phyloP scores from a whole-genome alignment of 441 rosid genomes.

The Raphanus hybrid region DNA sequence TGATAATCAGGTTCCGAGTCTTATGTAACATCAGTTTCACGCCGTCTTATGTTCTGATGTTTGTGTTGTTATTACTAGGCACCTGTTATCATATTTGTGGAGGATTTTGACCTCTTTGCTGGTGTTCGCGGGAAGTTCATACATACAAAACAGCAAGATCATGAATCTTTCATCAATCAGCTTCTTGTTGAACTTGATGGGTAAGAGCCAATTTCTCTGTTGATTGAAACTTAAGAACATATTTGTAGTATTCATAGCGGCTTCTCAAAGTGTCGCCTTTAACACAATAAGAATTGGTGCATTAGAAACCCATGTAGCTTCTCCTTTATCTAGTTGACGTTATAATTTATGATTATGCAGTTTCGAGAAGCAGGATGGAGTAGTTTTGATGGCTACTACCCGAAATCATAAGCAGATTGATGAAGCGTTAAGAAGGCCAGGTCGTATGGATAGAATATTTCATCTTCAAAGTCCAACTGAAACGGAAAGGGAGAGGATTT shows the following conservation, averaged over 20 bases:
- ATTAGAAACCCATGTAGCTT: conserved; percentile 19
- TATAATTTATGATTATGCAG: conserved; percentile 47
- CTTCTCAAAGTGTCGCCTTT: conserved; percentile 12
- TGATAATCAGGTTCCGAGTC: conserved; percentile 21
- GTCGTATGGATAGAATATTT: conserved; percentile 97
- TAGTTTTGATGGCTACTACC: conserved; percentile 97
- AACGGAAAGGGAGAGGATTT: conserved; percentile 90
- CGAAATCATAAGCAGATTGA: conserved; percentile 92
- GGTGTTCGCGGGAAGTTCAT: conserved; percentile 98
- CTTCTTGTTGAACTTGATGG: conserved; percentile 99
- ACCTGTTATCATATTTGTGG: conserved; percentile 96
- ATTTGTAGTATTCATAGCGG: conserved; percentile 1
- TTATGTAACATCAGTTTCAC: conserved; percentile 11
- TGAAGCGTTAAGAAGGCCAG: conserved; percentile 93
- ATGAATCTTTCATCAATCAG: conserved; percentile 97
- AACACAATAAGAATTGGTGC: conserved; percentile 12
- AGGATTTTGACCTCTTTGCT: conserved; percentile 97
- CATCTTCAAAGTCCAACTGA: conserved; percentile 93
- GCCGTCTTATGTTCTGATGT: conserved; percentile 35
- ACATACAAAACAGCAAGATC: conserved; percentile 95
- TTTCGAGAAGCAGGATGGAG: conserved; percentile 98
- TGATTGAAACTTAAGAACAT: not conserved
- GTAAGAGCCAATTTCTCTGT: conserved; percentile 52
- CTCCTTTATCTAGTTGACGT: conserved; percentile 16
- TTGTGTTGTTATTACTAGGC: conserved; percentile 61